Percentiles rank a stretch among this genome's conserved stretches.
These are phyloP conservation scores for Colletotrichum plurivorum DNA, from an alignment of 2,329 filamentous ascomycete genomes.

Conservation along the genomic window DNA sequence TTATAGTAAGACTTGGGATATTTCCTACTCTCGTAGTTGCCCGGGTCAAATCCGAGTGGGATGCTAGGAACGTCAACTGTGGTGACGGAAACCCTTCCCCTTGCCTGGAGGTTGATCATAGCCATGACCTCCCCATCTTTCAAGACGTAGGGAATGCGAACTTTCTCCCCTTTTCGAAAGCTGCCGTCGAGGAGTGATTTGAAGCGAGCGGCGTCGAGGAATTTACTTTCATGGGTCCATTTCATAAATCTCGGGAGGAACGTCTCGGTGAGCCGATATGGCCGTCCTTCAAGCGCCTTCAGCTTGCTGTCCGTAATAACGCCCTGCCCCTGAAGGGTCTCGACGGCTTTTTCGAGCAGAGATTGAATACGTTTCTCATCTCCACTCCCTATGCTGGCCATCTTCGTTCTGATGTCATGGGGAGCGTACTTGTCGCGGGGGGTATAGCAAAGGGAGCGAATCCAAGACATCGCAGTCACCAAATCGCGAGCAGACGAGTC, in stretches of 20 bases:
- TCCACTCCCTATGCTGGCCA: slow-evolving; percentile 62
- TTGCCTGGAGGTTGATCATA: slow-evolving; percentile 74
- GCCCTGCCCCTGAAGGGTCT: slow-evolving; percentile 62
- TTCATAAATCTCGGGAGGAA: slow-evolving; percentile 72
- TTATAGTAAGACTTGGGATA: slow-evolving; percentile 76
- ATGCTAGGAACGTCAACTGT: slow-evolving; percentile 71
- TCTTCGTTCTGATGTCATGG: slow-evolving; percentile 63
- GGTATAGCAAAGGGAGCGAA: slow-evolving; percentile 71
- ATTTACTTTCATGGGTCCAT: slow-evolving; percentile 67
- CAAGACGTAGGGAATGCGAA: slow-evolving; percentile 69
- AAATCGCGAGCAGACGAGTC: slow-evolving; percentile 46
- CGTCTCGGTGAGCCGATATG: slow-evolving; percentile 74
- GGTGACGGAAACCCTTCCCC: slow-evolving; percentile 68
- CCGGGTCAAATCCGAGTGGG: slow-evolving; percentile 79
- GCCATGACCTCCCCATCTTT: slow-evolving; percentile 78
- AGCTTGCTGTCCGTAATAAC: slow-evolving; percentile 74
- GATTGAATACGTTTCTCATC: slow-evolving; percentile 53
- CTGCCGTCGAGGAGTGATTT: slow-evolving; percentile 71
- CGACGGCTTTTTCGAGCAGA: slow-evolving; percentile 64
- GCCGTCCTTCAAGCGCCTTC: slow-evolving; percentile 69
- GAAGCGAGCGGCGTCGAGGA: slow-evolving; percentile 70
- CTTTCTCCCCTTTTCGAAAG: slow-evolving; percentile 60
- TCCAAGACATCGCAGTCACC: slow-evolving; percentile 69
- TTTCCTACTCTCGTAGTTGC: slow-evolving; percentile 79
- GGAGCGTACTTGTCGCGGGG: slow-evolving; percentile 63